Evolutionary conservation across 2,329 filamentous ascomycete species (phyloP).

Genomic region (Fusarium sp.): DNA sequence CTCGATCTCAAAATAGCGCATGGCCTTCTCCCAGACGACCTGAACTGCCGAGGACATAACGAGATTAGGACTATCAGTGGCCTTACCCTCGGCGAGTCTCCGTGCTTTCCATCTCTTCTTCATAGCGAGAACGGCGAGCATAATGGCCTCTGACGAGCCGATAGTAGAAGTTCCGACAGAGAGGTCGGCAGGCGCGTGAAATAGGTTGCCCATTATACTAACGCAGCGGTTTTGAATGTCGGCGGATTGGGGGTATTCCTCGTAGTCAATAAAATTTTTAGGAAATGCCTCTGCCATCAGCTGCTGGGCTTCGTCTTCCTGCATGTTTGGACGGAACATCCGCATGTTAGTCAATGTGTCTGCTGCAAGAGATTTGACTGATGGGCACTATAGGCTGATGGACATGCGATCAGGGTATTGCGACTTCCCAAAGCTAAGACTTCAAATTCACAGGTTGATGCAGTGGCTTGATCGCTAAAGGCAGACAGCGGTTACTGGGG

Average conservation of each 20-base stretch:
- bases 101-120: conserved; percentile 94
- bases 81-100: conserved; percentile 83
- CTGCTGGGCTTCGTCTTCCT: conserved; percentile 95
- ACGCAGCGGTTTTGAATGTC: conserved; percentile 93
- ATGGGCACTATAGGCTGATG: background rate
- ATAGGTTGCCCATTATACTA: conserved; percentile 88
- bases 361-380: background rate
- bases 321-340: background rate
- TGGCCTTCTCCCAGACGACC: conserved; percentile 96
- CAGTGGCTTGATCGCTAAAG: background rate
- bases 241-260: conserved; percentile 83
- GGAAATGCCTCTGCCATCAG: conserved; percentile 92
- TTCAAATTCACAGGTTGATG: background rate
- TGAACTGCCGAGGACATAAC: conserved; percentile 97
- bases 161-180: conserved; percentile 89
- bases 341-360: conserved; percentile 19
- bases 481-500: background rate
- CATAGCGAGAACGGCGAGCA: conserved; percentile 87
- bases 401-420: background rate
- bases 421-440: conserved; percentile 19
- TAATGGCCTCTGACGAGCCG: conserved; percentile 89
- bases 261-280: conserved; percentile 95
- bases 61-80: conserved; percentile 84
- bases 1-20: conserved; percentile 90
- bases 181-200: conserved; percentile 78